Evolutionary conservation across 1,284 basidiomycete genomes (phyloP).

Genomic region (Leccinum pachyderme): DNA sequence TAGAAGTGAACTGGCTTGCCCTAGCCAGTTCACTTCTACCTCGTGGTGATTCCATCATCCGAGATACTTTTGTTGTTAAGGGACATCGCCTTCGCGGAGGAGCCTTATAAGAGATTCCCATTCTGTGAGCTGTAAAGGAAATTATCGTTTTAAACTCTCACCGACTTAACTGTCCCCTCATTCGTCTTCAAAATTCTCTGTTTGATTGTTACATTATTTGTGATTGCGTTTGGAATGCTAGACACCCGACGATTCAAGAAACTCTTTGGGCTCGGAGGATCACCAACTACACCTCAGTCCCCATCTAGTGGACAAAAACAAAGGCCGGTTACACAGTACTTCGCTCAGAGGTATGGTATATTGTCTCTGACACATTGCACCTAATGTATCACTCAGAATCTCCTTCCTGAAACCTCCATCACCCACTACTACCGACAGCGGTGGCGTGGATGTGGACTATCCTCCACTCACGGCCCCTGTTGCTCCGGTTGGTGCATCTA

Average conservation of each 20-base stretch:
- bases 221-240: constrained; percentile 33
- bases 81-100: constrained; percentile 30
- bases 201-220: constrained; percentile 20
- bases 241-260: constrained; percentile 36
- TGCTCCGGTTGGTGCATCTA: constrained; percentile 28
- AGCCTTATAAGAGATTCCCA: constrained; percentile 26
- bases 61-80: constrained; percentile 17
- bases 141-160: constrained; percentile 12
- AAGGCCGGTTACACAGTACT: constrained; percentile 29
- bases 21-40: constrained; percentile 8
- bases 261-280: constrained; percentile 32
- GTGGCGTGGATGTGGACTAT: constrained; percentile 22
- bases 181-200: constrained; percentile 29
- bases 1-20: constrained; percentile 1
- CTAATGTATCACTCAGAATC: constrained; percentile 13
- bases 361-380: not conserved
- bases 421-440: constrained; percentile 3
- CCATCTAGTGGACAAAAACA: constrained; percentile 19
- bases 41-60: constrained; percentile 22
- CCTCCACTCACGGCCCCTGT: constrained; percentile 35
- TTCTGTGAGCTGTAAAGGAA: constrained; percentile 15
- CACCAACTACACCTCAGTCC: constrained; percentile 25
- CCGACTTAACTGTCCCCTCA: constrained; percentile 13
- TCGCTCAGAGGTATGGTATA: constrained; percentile 17
- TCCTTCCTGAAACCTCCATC: constrained; percentile 17